Conservation (phyloP, 2,329 filamentous ascomycete genomes). For the Diaporthe nobilis region DNA sequence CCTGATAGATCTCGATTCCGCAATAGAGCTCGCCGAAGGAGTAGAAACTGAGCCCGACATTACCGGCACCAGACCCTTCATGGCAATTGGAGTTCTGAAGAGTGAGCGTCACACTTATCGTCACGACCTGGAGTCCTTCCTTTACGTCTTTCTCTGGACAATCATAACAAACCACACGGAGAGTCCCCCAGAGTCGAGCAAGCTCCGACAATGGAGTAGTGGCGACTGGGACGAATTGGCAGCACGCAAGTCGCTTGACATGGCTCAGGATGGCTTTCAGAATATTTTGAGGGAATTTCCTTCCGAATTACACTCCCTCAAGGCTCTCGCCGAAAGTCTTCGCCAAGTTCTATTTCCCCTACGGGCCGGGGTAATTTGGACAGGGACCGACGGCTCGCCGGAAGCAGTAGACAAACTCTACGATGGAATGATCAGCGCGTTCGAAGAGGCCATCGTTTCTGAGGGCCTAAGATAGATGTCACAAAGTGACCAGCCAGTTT, state of each 20-base stretch:
- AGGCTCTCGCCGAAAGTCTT: neutral
- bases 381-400: neutral
- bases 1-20: conserved; percentile 19
- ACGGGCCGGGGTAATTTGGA: neutral
- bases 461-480: neutral
- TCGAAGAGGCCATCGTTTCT: neutral
- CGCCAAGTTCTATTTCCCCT: conserved; percentile 3
- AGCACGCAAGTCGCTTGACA: neutral
- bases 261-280: neutral
- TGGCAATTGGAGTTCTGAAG: conserved; percentile 8
- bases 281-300: neutral
- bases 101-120: neutral
- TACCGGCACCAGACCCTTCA: conserved; percentile 8
- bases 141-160: conserved; percentile 14
- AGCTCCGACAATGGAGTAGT: conserved; percentile 16
- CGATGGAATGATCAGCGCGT: neutral
- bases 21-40: neutral
- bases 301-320: neutral
- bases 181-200: neutral
- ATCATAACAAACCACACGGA: conserved; percentile 15
- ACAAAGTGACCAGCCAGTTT: too few relatives aligned
- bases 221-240: conserved; percentile 13
- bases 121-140: conserved; percentile 4
- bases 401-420: neutral
- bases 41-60: neutral